A percentile compares a stretch with the other conserved stretches of the same genome.
phyloP scores from a whole-genome alignment of 140 eudicot species.

The Erigeron philadelphicus region DNA sequence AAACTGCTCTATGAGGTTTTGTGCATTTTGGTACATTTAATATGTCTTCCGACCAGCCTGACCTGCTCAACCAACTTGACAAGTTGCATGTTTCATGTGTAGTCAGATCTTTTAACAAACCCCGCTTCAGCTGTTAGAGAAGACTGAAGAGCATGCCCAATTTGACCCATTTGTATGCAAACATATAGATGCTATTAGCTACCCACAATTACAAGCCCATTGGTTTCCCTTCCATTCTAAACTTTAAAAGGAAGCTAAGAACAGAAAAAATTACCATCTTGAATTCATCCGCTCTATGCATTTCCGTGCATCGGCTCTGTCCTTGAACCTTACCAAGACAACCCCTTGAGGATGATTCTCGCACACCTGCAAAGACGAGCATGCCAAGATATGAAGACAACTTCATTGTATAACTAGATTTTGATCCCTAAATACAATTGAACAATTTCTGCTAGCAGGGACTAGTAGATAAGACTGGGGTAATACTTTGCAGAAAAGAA shows the following conservation, averaged over 20 bases:
- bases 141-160: background rate
- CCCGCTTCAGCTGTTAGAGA: background rate
- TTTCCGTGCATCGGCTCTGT: conserved; percentile 68
- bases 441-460: background rate
- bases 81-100: background rate
- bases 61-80: background rate
- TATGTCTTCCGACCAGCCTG: background rate
- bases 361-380: conserved; percentile 54
- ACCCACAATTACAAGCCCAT: background rate
- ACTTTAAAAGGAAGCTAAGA: background rate
- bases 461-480: background rate
- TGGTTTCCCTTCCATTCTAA: conserved; percentile 2
- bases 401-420: background rate
- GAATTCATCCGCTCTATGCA: conserved; percentile 91
- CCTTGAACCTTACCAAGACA: conserved; percentile 77
- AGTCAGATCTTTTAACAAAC: background rate
- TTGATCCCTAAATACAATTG: background rate
- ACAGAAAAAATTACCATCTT: conserved; percentile 59
- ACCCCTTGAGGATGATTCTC: conserved; percentile 97
- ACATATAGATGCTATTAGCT: background rate
- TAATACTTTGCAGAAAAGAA: background rate
- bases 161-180: background rate
- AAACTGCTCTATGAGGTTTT: background rate
- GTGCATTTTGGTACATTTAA: background rate
- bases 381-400: background rate